Conservation (phyloP, 768 basidiomycete genomes). For the Leucosporidium creatinivorum region DNA sequence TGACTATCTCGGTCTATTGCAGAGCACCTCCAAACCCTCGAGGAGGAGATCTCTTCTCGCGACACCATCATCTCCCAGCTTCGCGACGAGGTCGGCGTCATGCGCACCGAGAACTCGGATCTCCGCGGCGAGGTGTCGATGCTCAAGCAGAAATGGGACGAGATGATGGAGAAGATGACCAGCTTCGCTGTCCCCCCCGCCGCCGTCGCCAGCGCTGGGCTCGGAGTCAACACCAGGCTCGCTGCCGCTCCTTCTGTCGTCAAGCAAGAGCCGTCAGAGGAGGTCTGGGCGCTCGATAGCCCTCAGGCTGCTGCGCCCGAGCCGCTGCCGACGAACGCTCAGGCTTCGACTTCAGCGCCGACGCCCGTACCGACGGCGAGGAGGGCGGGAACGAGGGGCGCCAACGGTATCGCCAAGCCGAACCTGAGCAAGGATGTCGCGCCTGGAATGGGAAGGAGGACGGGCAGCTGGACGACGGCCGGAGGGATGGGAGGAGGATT, state of each 20-base stretch:
- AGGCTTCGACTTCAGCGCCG: neutral
- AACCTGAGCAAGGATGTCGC: slow-evolving; percentile 42
- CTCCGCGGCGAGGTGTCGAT: slow-evolving; percentile 42
- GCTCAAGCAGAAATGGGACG: slow-evolving; percentile 42
- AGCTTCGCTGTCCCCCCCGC: neutral
- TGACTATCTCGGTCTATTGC: neutral
- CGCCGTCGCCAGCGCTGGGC: neutral
- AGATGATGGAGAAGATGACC: slow-evolving; percentile 34
- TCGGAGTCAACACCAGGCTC: neutral
- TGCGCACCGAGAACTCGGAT: slow-evolving; percentile 25
- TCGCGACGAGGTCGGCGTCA: slow-evolving; percentile 31
- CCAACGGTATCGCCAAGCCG: slow-evolving; percentile 27
- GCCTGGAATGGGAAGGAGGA: slow-evolving; percentile 1
- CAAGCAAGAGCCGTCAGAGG: neutral
- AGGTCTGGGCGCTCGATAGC: slow-evolving; percentile 3
- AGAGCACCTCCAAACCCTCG: slow-evolving; percentile 89
- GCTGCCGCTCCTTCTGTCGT: neutral
- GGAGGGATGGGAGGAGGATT: slow-evolving; percentile 15
- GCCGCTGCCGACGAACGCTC: neutral
- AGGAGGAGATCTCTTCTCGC: slow-evolving; percentile 84
- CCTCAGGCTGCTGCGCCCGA: neutral
- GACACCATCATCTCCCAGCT: slow-evolving; percentile 63
- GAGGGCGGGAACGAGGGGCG: neutral
- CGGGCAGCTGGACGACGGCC: slow-evolving; percentile 11
- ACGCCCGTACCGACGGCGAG: neutral